A percentile compares a stretch with the other conserved stretches of the same genome.
Evolutionary conservation across 768 basidiomycete genomes (phyloP).

Genomic region (Ramaria rubella): DNA sequence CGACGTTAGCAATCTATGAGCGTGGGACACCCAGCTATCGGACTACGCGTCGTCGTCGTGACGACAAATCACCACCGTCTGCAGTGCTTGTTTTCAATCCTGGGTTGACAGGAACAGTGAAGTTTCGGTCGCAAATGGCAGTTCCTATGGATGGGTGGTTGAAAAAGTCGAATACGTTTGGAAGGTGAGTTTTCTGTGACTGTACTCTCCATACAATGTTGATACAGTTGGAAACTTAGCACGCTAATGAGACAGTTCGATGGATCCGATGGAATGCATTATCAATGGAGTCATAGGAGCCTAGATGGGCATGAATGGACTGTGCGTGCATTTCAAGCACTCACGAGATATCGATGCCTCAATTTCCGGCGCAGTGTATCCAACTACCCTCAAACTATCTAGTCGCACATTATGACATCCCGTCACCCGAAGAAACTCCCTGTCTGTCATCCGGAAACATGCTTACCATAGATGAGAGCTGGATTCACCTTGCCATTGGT

Average conservation of each 20-base stretch:
- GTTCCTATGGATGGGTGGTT: conserved; percentile 52
- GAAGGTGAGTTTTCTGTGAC: too few relatives aligned
- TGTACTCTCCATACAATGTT: neutral
- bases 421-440: conserved; percentile 46
- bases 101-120: conserved; percentile 50
- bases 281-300: conserved; percentile 50
- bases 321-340: conserved; percentile 32
- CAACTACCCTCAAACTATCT: conserved; percentile 39
- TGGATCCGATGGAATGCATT: conserved; percentile 54
- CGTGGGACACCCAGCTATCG: conserved; percentile 34
- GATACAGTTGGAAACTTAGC: conserved; percentile 21
- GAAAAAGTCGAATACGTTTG: conserved; percentile 30
- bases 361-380: conserved; percentile 40
- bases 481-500: conserved; percentile 7
- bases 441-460: conserved; percentile 59
- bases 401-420: conserved; percentile 56
- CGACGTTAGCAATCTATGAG: conserved; percentile 40
- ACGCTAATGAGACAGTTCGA: conserved; percentile 34
- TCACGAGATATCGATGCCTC: neutral
- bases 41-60: conserved; percentile 20
- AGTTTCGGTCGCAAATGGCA: conserved; percentile 29
- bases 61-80: neutral
- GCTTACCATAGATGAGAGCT: conserved; percentile 47
- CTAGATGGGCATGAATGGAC: conserved; percentile 56
- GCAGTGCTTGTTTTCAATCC: conserved; percentile 24